Evolutionary conservation across 176 grass and related monocot genomes (phyloP).

Genomic region (Miscanthus lutarioriparius): DNA sequence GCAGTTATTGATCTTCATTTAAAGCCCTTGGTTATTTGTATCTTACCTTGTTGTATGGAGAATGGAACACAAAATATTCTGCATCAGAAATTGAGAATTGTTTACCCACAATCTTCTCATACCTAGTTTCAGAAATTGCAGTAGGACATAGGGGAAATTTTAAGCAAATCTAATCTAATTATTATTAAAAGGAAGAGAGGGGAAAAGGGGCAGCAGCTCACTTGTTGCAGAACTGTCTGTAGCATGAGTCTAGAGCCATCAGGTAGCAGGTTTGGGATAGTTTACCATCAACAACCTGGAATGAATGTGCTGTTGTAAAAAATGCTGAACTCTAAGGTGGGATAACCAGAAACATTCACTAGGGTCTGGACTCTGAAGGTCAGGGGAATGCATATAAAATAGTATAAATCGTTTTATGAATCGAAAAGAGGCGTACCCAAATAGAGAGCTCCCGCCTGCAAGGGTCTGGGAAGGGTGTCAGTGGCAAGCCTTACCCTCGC

Average conservation of each 20-base stretch:
- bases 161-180: neutral
- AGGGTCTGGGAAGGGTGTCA: no score
- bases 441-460: no score
- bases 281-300: constrained; percentile 89
- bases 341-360: constrained; percentile 3
- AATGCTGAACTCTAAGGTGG: neutral
- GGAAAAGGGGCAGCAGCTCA: constrained; percentile 21
- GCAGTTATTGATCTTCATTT: constrained; percentile 11
- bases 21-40: neutral
- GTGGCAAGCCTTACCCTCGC: no score
- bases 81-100: constrained; percentile 83
- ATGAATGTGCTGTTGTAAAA: neutral
- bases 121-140: constrained; percentile 40
- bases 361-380: neutral
- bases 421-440: no score
- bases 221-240: constrained; percentile 66
- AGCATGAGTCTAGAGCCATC: constrained; percentile 79
- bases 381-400: neutral
- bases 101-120: constrained; percentile 75
- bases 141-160: neutral
- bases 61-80: constrained; percentile 94
- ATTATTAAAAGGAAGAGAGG: neutral
- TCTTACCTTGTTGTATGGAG: constrained; percentile 95
- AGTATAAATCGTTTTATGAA: neutral
- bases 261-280: constrained; percentile 87